Conservation (phyloP, 345 rosid genomes). For the Arabis alpina region DNA sequence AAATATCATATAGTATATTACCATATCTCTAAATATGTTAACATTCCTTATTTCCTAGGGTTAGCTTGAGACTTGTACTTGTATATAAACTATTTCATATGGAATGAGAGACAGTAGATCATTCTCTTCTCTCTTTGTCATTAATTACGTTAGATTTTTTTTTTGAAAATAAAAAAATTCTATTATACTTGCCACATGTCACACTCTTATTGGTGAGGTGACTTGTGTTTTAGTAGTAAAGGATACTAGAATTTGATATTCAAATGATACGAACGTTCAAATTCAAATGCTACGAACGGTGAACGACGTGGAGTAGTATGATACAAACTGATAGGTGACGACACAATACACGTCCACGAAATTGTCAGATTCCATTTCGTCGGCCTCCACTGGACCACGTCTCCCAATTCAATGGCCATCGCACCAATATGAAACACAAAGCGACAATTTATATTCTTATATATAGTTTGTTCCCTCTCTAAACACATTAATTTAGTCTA, state of each 20-base stretch:
- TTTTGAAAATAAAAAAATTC: no score
- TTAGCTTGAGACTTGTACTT: no score
- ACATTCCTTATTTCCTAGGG: no score
- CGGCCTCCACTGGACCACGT: slow-evolving; percentile 2
- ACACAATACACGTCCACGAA: slow-evolving; percentile 9
- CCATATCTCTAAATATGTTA: no score
- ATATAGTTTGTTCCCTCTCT: neutral
- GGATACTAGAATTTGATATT: neutral
- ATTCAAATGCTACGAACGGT: neutral
- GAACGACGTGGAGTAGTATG: neutral
- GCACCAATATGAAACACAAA: neutral
- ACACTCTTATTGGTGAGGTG: no score
- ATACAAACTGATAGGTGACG: neutral
- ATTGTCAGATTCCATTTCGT: slow-evolving; percentile 4
- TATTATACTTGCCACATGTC: no score
- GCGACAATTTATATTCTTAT: neutral
- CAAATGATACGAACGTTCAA: neutral
- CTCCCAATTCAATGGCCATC: slow-evolving; percentile 8
- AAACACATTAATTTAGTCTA: neutral
- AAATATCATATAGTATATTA: no score
- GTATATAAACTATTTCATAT: no score
- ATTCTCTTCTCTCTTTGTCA: no score
- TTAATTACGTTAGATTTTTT: no score
- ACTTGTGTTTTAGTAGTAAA: no score
- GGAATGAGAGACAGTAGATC: no score